Evolutionary conservation across 345 rosid genomes (phyloP).

Genomic region (Arabidopsis suecica): DNA sequence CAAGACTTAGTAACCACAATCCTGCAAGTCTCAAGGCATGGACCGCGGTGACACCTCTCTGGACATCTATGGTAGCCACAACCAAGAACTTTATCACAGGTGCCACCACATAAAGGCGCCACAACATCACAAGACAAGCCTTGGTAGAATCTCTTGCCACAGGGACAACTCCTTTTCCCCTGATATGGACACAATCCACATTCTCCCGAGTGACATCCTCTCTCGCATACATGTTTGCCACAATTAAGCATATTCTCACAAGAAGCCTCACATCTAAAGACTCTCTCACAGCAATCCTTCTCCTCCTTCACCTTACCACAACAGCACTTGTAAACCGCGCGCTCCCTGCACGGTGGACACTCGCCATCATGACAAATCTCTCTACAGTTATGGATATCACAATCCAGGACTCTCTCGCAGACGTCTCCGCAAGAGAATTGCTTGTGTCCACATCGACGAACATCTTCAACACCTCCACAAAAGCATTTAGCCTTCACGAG

Average conservation of each 20-base stretch:
- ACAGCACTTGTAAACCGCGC: constrained; percentile 57
- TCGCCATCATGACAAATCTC: constrained; percentile 70
- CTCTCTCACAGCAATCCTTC: constrained; percentile 76
- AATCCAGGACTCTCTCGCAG: constrained; percentile 60
- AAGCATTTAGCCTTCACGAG: constrained; percentile 64
- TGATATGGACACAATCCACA: constrained; percentile 83
- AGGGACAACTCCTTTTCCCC: constrained; percentile 89
- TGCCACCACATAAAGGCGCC: constrained; percentile 75
- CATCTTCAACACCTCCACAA: constrained; percentile 65
- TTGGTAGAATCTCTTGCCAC: constrained; percentile 77
- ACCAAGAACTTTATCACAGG: constrained; percentile 76
- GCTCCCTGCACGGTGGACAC: constrained; percentile 76
- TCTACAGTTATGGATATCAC: constrained; percentile 61
- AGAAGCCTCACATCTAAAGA: constrained; percentile 69
- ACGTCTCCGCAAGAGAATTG: constrained; percentile 61
- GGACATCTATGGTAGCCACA: constrained; percentile 84
- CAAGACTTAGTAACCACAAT: constrained; percentile 71
- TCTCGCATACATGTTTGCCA: constrained; percentile 76
- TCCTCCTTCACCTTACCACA: constrained; percentile 70
- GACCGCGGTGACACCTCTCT: constrained; percentile 85
- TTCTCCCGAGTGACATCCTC: constrained; percentile 77
- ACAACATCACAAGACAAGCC: constrained; percentile 79
- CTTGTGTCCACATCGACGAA: constrained; percentile 78
- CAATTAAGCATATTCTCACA: constrained; percentile 66
- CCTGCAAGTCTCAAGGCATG: constrained; percentile 86